Evolutionary conservation across 805 yeast genomes (phyloP).

Genomic region (Ogataea nitratoaversa): DNA sequence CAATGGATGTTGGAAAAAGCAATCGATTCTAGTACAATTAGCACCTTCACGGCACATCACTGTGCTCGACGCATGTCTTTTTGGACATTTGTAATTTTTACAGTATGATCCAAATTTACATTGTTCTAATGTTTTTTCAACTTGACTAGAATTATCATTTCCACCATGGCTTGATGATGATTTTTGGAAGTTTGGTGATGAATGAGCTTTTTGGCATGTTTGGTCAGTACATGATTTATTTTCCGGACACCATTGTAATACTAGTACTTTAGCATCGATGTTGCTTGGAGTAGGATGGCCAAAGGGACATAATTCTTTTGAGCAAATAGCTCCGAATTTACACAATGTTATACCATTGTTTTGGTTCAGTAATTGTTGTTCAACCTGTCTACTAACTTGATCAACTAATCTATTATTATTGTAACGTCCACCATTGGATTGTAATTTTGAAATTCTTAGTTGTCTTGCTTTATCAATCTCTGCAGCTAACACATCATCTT

Average conservation of each 20-base stretch:
- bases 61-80: conserved; percentile 75
- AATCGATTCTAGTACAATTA: conserved; percentile 72
- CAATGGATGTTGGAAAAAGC: conserved; percentile 79
- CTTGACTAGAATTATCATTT: conserved; percentile 3
- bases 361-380: conserved; percentile 27
- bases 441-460: conserved; percentile 16
- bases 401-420: conserved; percentile 32
- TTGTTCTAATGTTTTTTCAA: conserved; percentile 63
- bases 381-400: conserved; percentile 31
- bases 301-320: conserved; percentile 77
- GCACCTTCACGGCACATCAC: conserved; percentile 80
- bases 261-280: conserved; percentile 62
- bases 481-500: conserved; percentile 70
- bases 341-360: conserved; percentile 54
- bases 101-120: conserved; percentile 79
- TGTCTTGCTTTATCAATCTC: conserved; percentile 59
- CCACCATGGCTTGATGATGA: conserved; percentile 14
- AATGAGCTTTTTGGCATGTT: conserved; percentile 72
- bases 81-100: conserved; percentile 73
- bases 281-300: conserved; percentile 92
- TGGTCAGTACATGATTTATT: conserved; percentile 62
- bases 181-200: conserved; percentile 56
- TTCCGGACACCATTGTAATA: conserved; percentile 71
- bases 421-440: conserved; percentile 18
- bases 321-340: conserved; percentile 71